Base-by-base conservation (phyloP, 306 rosid genomes). In the Ochetophila trinervis region DNA sequence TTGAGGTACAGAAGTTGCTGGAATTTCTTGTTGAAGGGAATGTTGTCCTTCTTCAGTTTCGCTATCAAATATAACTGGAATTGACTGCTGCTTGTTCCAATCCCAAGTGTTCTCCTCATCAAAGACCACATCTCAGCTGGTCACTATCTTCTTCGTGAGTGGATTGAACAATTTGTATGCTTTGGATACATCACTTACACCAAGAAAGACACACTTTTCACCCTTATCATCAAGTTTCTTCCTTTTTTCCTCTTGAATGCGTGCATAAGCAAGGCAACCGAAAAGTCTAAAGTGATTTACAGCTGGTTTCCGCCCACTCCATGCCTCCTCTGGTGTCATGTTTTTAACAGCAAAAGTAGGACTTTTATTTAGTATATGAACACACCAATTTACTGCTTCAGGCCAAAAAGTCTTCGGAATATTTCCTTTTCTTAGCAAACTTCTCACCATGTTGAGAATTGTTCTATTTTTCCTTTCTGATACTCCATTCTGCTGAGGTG, bases 141-240 rank as follows among this genome's bases (percentile, higher is more conserved):
- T 19, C 0, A 9, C 1, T 34, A n/a, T 60, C 34, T 60, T 12
- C 15, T 60, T 36, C 0, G 42, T 35, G 6, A 32, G 16, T 35
- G 50, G 64, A 60, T 36, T 34, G 20, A 5, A 60, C 0, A 60
- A 11, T 5, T 0, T 16, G 3, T 60, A 36, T 1, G 64, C 49
- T 36, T 60, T 60, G 6, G 45, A 40, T 40, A 6, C 12, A 10
- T 40, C 45, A 40, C 45, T 40, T 6, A 40, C 44, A 62, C 40
- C 22, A 40, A 64, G 47, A 64, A 64, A 64, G 24, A 64, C 32
- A 5, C 57, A 64, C 5, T 18, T 64, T n/a, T 32, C 18, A 6
- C 30, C 57, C 8, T 59, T 35, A 16, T 35, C 48, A 20, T 35
- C 48, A 0, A 59, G 0, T 16, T 59, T 59, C 8, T 1, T 59